Base-by-base conservation (phyloP, 495 filamentous ascomycete genomes). In the Aspergillus kassunensis region DNA sequence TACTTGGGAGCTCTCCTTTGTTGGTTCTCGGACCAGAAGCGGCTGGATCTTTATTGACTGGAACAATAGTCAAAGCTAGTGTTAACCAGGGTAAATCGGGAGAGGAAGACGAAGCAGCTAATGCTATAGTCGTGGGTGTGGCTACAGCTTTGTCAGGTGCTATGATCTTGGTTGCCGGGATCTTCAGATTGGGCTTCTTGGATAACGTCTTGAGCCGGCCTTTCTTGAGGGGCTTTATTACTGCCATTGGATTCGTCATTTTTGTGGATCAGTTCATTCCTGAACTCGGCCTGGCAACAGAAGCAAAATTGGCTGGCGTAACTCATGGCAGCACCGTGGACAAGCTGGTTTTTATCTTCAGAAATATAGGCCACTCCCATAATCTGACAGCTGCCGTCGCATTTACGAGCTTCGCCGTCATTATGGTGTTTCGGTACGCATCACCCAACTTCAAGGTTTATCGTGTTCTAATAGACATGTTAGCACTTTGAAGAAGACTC, bases 21-120 rank as follows among this genome's bases (percentile, higher is more conserved):
- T 87, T 99, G 83, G 83, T 97, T n/a, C 85, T 97, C 30, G 93
- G 93, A 0, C 93, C 93, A 0, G 93, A 97, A 73, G 93, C 93
- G 1, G 90, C 93, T 4, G 95, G 95, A 1, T 93, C 88, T 35
- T 78, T 99, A 18, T 79, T 99, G 0, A 85, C 95, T 0, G 93
- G 93, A 21, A 85, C 84, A 1, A 91, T 95, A 15, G 86, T 99
- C 44, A 84, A 86, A 44, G 72, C 78, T 7, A 92, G 85, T 55
- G 82, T 93, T 51, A 84, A 86, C 19, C 73, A 72, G 9, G 84
- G 86, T 7, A 68, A 77, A 5, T 80, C 83, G n/a, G 72, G 70
- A 0, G 93, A 99, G 34, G 76, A 85, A 15, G 83, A 95, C 54
- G 82, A 75, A 29, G 61, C 73, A 7, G 75, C 85, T 58, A 87